Evolutionary conservation across 2,329 filamentous ascomycete genomes (phyloP).

Genomic region (Exserohilum turcica): DNA sequence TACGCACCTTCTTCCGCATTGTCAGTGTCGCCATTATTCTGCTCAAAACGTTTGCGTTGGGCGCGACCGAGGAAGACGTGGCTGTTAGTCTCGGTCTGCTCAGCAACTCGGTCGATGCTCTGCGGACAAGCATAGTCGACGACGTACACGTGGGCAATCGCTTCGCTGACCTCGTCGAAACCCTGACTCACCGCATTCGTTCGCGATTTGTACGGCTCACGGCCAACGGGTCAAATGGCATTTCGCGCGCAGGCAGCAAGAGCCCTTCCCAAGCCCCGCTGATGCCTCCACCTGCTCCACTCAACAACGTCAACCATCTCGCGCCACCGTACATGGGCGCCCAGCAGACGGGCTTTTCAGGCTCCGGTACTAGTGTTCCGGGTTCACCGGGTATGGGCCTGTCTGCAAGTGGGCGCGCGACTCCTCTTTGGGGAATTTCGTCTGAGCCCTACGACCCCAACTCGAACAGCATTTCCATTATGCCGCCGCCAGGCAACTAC

Average conservation of each 20-base stretch:
- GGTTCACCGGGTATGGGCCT: constrained; percentile 35
- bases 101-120: constrained; percentile 73
- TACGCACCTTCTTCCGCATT: constrained; percentile 84
- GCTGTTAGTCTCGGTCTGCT: constrained; percentile 75
- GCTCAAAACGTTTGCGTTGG: constrained; percentile 81
- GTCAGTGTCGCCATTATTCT: constrained; percentile 85
- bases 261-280: constrained; percentile 38
- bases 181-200: constrained; percentile 73
- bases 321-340: constrained; percentile 22
- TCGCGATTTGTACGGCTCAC: constrained; percentile 70
- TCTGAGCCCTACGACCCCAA: constrained; percentile 53
- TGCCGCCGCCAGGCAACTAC: constrained; percentile 53
- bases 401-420: constrained; percentile 39
- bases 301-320: constrained; percentile 21
- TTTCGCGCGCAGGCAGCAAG: constrained; percentile 45
- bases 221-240: constrained; percentile 51
- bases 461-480: constrained; percentile 52
- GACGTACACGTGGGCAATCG: constrained; percentile 84
- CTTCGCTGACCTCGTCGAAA: constrained; percentile 82
- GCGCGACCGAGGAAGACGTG: constrained; percentile 78
- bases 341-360: constrained; percentile 18
- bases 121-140: constrained; percentile 79
- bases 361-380: constrained; percentile 30
- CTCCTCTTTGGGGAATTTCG: constrained; percentile 52
- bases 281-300: constrained; percentile 39